Evolutionary conservation across 169 alveolate species (phyloP), one percentile per base, ranked within the genome.

Genomic region (Theileria parva): DNA sequence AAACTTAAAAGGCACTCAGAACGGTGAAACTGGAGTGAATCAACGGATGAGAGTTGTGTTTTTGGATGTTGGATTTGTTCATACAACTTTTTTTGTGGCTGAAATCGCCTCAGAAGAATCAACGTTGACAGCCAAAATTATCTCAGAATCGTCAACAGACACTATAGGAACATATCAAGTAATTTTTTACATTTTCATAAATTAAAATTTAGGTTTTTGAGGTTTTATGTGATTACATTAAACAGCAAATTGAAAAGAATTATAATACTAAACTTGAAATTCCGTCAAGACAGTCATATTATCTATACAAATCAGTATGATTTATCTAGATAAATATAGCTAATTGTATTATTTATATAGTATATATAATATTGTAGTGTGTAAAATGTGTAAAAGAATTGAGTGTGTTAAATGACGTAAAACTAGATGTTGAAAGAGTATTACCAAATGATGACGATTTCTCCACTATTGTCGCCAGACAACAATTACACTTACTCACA

Each of bases 11-110:
- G 67, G 64, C 6, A 39, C 53, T 6, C 53, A 51, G 64, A 64
- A 64, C 53, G 57, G 53, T 23, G 53, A 64, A 17, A 21, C 55
- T 64, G 34, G 55, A 21, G 21, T 8, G 9, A 13, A 64, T 34
- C 1, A 50, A 17, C 15, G 65, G 21, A 81, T 81, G 88, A 50
- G 65, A 27, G 60, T 83, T 11, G 89, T 67, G n/a, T 83, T 83
- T 23, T 71, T 83, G 59, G 89, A 83, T 77, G 86, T 83, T 27
- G 89, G 89, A 28, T 83, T 77, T 60, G 79, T 68, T 48, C 86
- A 75, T 81, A 51, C 68, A 27, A 70, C 89, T 15, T 77, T 83
- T 28, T 83, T 68, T 63, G 81, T 83, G 19, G 86, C 87, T 9
- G 86, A 83, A 48, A 27, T 74, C 3, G 66, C 77, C 7, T 51